These are phyloP conservation scores for Tylopilus cervinicoccineus DNA, from an alignment of 768 basidiomycete genomes.

Conservation along the genomic window DNA sequence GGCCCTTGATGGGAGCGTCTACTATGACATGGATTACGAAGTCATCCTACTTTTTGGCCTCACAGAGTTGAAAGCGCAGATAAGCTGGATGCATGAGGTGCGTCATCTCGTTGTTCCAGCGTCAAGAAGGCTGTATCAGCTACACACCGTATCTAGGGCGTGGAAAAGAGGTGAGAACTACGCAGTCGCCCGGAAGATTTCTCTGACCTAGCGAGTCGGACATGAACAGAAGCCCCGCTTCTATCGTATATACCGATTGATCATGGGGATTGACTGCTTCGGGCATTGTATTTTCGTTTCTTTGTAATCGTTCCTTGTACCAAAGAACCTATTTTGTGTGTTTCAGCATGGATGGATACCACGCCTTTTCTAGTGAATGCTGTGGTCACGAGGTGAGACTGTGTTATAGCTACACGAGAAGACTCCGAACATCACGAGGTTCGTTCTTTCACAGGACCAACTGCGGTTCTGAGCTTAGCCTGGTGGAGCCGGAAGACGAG, in stretches of 20 bases:
- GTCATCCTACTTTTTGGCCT: slow-evolving; percentile 40
- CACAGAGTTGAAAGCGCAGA: slow-evolving; percentile 43
- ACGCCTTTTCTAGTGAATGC: background rate
- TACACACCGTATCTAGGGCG: slow-evolving; percentile 10
- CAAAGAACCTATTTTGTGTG: background rate
- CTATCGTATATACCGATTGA: slow-evolving; percentile 16
- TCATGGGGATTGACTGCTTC: background rate
- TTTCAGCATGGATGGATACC: background rate
- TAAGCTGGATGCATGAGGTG: slow-evolving; percentile 37
- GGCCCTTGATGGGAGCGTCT: background rate
- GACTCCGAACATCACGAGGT: background rate
- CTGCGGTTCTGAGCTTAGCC: background rate
- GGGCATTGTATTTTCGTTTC: background rate
- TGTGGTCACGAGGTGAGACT: background rate
- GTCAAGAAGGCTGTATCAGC: background rate
- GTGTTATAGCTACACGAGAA: background rate
- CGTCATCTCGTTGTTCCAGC: background rate
- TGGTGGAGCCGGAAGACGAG: background rate
- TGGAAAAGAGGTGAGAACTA: slow-evolving; percentile 13
- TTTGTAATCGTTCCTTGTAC: background rate
- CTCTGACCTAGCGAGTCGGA: background rate
- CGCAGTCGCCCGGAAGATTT: background rate
- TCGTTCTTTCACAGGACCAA: background rate
- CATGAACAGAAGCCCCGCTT: slow-evolving; percentile 16
- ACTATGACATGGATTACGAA: slow-evolving; percentile 23